Evolutionary conservation across 805 yeast species (phyloP), one percentile per base, ranked within the genome.

Genomic region (Metschnikowia koreensis): DNA sequence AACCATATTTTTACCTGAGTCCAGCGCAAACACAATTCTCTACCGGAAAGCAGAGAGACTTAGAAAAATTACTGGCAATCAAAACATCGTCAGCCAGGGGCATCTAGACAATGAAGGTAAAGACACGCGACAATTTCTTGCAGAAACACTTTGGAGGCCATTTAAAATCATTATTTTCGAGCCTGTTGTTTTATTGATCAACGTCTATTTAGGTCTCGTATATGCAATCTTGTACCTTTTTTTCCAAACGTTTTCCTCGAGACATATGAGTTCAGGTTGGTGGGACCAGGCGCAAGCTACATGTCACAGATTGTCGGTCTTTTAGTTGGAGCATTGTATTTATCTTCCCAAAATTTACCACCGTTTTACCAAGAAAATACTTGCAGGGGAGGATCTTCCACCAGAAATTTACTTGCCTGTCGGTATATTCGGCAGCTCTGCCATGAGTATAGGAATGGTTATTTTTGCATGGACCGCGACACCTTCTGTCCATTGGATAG

Each of bases 141-240:
- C 50, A 7, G 56, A 55, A 41, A 55, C 56, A 2, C 47, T 55
- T 13, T 49, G 48, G 50, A 38, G 58, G 6, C 58, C 58, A 6
- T 44, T 55, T 22, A 54, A 52, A 33, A 47, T 55, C 37, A 46
- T 52, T 36, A 31, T 42, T 7, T 47, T 47, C 33, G 58, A 55
- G 44, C 58, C 58, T 1, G 55, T 53, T 5, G 59, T 56, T n/a
- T 27, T 56, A 27, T 42, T 53, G 49, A 53, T 56, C 51, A 51
- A 53, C 51, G 5, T 56, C 27, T 56, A 56, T 62, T 67, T 79
- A 55, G 81, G 83, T 0, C 58, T 82, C 46, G 69, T 75, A 6
- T 83, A 83, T 63, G 79, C 84, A 28, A 64, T 77, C 31, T 57
- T 80, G 55, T 84, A 81, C 62, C 63, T 81, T 17, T 83, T 80